Percentiles rank a stretch among this genome's conserved stretches.
phyloP scores from a whole-genome alignment of 495 filamentous ascomycete species.

The Penicillium ucsense region DNA sequence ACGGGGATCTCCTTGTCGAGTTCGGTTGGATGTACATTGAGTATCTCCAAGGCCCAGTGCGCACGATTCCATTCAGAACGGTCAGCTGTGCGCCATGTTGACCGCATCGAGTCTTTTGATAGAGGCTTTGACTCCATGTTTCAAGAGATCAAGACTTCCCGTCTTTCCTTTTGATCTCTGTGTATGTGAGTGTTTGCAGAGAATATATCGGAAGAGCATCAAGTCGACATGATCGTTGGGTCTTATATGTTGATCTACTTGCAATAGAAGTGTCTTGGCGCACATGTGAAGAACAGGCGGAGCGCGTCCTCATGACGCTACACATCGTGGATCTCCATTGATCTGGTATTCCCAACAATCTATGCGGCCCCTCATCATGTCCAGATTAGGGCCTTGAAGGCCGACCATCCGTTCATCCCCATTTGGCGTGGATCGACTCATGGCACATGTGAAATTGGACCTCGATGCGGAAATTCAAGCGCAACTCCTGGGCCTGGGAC shows the following conservation, averaged over 20 bases:
- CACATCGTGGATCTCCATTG: constrained; percentile 8
- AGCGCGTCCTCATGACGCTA: constrained; percentile 1
- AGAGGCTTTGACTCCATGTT: constrained; percentile 19
- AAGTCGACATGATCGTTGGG: not conserved
- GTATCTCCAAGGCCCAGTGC: constrained; percentile 25
- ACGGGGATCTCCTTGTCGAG: constrained; percentile 27
- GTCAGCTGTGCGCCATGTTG: constrained; percentile 29
- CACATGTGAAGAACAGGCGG: constrained; percentile 10
- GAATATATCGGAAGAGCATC: no score
- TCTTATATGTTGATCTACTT: not conserved
- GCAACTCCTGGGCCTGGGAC: no score
- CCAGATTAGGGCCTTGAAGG: not conserved
- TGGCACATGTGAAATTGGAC: constrained; percentile 8
- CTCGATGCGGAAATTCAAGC: no score
- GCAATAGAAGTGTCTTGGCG: no score
- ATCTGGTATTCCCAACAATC: constrained; percentile 11
- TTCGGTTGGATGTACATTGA: constrained; percentile 26
- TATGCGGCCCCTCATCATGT: constrained; percentile 4
- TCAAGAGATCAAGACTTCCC: not conserved
- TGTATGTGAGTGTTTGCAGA: no score
- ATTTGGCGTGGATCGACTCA: constrained; percentile 2
- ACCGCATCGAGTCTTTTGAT: constrained; percentile 36
- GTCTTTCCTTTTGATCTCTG: no score
- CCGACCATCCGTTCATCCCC: not conserved
- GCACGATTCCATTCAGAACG: constrained; percentile 25